Evolutionary conservation across 345 rosid species (phyloP).

Genomic region (Linum tenue): DNA sequence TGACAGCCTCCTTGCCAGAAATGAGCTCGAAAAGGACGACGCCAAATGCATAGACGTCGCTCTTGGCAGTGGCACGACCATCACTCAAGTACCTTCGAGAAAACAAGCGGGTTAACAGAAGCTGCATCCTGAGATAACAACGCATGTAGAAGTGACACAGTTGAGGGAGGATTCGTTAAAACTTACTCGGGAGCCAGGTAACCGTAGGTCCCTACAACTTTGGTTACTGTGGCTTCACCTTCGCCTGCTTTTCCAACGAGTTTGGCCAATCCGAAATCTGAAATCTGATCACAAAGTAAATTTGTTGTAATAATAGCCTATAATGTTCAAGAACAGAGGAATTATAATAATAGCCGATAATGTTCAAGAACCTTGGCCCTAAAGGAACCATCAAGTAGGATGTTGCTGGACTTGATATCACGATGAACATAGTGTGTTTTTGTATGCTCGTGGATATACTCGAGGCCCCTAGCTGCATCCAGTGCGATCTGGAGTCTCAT

Average conservation of each 20-base stretch:
- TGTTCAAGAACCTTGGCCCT: slow-evolving; percentile 63
- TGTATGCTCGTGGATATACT: slow-evolving; percentile 93
- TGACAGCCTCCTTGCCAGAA: slow-evolving; percentile 82
- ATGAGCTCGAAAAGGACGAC: slow-evolving; percentile 84
- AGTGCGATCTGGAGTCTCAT: slow-evolving; percentile 86
- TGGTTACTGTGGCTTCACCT: slow-evolving; percentile 72
- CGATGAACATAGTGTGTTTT: slow-evolving; percentile 93
- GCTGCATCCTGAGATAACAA: background rate
- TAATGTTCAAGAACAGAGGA: background rate
- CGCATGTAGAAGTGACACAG: background rate
- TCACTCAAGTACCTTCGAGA: slow-evolving; percentile 65
- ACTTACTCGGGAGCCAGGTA: slow-evolving; percentile 95
- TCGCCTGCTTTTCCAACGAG: slow-evolving; percentile 72
- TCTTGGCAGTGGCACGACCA: slow-evolving; percentile 78
- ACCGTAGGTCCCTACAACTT: slow-evolving; percentile 96
- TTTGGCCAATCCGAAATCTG: slow-evolving; percentile 93
- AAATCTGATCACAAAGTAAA: slow-evolving; percentile 44
- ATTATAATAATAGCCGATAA: background rate
- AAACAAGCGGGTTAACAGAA: slow-evolving; percentile 7
- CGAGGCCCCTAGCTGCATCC: slow-evolving; percentile 89
- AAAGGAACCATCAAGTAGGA: slow-evolving; percentile 72
- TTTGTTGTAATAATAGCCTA: background rate
- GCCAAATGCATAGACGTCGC: slow-evolving; percentile 94
- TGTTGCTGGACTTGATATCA: slow-evolving; percentile 92
- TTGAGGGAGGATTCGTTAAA: background rate